Evolutionary conservation across 176 grass and related monocot species (phyloP).

Genomic region (Aegilops umbellulata): DNA sequence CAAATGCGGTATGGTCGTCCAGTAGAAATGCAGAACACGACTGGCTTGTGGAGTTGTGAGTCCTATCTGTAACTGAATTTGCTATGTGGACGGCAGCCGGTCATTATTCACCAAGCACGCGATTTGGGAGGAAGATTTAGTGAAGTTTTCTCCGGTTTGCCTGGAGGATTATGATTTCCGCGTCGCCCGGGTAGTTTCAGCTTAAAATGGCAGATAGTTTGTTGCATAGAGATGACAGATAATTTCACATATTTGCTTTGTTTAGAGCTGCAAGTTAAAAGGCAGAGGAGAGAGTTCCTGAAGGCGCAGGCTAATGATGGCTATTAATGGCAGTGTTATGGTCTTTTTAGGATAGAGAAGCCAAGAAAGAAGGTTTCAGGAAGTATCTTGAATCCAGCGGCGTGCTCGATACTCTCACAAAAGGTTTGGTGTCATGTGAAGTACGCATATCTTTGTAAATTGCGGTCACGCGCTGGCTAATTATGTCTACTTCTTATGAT

Average conservation of each 20-base stretch:
- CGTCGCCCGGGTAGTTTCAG: not conserved
- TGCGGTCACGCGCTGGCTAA: not conserved
- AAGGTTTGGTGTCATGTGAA: constrained; percentile 49
- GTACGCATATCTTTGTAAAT: not conserved
- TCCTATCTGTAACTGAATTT: not conserved
- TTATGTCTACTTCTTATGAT: not conserved
- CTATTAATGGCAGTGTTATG: not conserved
- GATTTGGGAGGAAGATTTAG: not conserved
- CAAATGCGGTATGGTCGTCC: not conserved
- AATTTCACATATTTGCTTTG: not conserved
- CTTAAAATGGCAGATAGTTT: not conserved
- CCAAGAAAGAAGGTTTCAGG: constrained; percentile 91
- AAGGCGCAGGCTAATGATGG: not conserved
- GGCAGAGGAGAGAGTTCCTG: not conserved
- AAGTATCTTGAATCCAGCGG: constrained; percentile 96
- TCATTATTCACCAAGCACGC: not conserved
- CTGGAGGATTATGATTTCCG: not conserved
- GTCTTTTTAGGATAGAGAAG: constrained; percentile 68
- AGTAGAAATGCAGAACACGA: not conserved
- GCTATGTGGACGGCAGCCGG: not conserved
- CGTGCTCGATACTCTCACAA: constrained; percentile 90
- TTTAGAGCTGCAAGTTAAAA: not conserved
- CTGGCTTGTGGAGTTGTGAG: not conserved
- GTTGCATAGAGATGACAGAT: not conserved
- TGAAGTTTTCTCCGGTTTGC: not conserved